A percentile compares a stretch with the other conserved stretches of the same genome.
phyloP scores from a whole-genome alignment of 2,329 filamentous ascomycete genomes.

The Aspergillus pseudotamarii region DNA sequence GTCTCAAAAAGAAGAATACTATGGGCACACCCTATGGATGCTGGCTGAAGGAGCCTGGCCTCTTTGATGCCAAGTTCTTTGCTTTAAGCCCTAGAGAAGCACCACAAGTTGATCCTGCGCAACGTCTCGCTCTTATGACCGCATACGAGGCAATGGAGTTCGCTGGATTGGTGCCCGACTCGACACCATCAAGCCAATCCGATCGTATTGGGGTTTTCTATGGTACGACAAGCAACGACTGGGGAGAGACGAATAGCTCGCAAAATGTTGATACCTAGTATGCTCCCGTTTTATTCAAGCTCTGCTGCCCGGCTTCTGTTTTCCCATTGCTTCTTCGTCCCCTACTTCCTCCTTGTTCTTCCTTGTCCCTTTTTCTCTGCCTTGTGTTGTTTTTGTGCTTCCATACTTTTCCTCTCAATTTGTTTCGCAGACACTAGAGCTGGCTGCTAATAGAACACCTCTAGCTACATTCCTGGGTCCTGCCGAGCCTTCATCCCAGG shows the following conservation, averaged over 20 bases:
- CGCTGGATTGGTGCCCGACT: conserved; percentile 74
- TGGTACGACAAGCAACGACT: conserved; percentile 75
- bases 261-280: conserved; percentile 71
- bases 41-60: conserved; percentile 73
- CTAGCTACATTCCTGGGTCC: not conserved
- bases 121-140: conserved; percentile 73
- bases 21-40: conserved; percentile 76
- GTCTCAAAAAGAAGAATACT: conserved; percentile 74
- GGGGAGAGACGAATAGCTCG: conserved; percentile 72
- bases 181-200: conserved; percentile 67
- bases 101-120: conserved; percentile 78
- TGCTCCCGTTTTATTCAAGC: conserved; percentile 31
- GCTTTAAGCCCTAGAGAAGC: conserved; percentile 85
- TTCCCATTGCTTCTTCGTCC: not conserved
- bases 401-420: not conserved
- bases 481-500: not conserved
- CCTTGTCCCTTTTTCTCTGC: not conserved
- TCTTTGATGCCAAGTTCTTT: conserved; percentile 83
- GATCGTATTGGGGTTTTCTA: conserved; percentile 73
- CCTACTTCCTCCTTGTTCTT: too few species aligned
- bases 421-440: not conserved
- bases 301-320: not conserved
- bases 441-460: conserved; percentile 41
- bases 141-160: conserved; percentile 82
- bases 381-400: conserved; percentile 16